Evolutionary conservation across 371 early-diverging fungal species (phyloP).

Genomic region (Zychaea mexicana): DNA sequence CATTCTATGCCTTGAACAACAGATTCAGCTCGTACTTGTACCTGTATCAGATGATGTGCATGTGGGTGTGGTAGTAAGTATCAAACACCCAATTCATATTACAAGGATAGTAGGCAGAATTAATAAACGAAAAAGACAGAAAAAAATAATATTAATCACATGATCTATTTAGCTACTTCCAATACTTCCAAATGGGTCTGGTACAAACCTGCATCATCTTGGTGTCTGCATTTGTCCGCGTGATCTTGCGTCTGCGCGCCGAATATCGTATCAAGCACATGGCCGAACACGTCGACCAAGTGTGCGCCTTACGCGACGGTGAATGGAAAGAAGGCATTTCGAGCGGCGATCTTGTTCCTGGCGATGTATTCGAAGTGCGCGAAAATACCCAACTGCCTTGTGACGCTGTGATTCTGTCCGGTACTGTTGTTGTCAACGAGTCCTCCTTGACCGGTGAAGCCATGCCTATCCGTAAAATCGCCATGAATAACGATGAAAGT

Average conservation of each 20-base stretch:
- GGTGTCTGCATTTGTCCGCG: slow-evolving; percentile 65
- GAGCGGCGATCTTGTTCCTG: slow-evolving; percentile 64
- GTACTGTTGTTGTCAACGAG: slow-evolving; percentile 82
- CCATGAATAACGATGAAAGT: slow-evolving; percentile 51
- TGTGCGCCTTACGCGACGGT: slow-evolving; percentile 58
- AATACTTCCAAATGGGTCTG: slow-evolving; percentile 70
- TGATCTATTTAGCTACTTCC: slow-evolving; percentile 43
- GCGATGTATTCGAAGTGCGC: slow-evolving; percentile 56
- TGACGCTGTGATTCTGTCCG: slow-evolving; percentile 72
- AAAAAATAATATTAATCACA: not conserved
- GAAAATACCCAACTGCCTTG: slow-evolving; percentile 46
- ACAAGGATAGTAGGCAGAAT: too few relatives aligned
- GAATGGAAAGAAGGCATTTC: slow-evolving; percentile 52
- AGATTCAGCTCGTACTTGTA: slow-evolving; percentile 69
- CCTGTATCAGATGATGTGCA: slow-evolving; percentile 72
- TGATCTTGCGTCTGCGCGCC: slow-evolving; percentile 56
- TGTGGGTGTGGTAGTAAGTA: slow-evolving; percentile 70
- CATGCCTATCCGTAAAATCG: slow-evolving; percentile 81
- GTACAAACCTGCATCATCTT: slow-evolving; percentile 70
- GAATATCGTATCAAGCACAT: slow-evolving; percentile 64
- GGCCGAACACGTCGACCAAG: slow-evolving; percentile 52
- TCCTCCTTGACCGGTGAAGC: slow-evolving; percentile 84
- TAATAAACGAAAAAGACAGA: not conserved
- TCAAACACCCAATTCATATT: not conserved
- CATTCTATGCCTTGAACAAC: too few relatives aligned